Evolutionary conservation across 495 filamentous ascomycete genomes (phyloP).

Genomic region (Aspergillus carlsbadensis): DNA sequence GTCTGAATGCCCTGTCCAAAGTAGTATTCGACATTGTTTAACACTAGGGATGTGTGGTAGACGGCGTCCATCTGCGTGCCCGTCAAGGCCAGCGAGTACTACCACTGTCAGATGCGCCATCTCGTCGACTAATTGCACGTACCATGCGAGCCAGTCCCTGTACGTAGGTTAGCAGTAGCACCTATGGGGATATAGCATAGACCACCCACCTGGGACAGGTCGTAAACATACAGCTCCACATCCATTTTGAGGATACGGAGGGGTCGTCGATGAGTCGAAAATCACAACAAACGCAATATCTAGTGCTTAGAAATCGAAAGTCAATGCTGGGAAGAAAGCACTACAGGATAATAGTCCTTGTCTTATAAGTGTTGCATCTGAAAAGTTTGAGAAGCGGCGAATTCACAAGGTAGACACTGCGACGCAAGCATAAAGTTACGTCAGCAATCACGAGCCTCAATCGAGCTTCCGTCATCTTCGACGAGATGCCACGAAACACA

Average conservation of each 20-base stretch:
- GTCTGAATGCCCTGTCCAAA: conserved; percentile 77
- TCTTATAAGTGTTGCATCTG: background rate
- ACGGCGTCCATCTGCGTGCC: conserved; percentile 83
- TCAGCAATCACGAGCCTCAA: conserved; percentile 31
- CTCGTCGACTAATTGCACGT: conserved; percentile 14
- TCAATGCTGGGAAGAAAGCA: too few species aligned
- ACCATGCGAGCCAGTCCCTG: conserved; percentile 51
- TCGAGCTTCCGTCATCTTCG: conserved; percentile 25
- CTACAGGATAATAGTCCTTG: too few species aligned
- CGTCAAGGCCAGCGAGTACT: conserved; percentile 52
- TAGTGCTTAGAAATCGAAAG: background rate
- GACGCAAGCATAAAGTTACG: conserved; percentile 36
- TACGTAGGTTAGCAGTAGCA: conserved; percentile 15
- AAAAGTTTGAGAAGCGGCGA: background rate
- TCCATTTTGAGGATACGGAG: conserved; percentile 57
- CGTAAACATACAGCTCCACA: conserved; percentile 89
- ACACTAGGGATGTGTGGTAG: conserved; percentile 86
- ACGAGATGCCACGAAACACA: conserved; percentile 13
- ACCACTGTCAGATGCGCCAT: background rate
- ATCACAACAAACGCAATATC: background rate
- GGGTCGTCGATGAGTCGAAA: background rate
- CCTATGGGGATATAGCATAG: background rate
- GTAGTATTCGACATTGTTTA: conserved; percentile 74
- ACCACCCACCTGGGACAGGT: conserved; percentile 70
- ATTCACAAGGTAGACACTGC: background rate